Base-by-base conservation (phyloP, 2,329 filamentous ascomycete genomes). In the Ascochyta clinopodiicola region DNA sequence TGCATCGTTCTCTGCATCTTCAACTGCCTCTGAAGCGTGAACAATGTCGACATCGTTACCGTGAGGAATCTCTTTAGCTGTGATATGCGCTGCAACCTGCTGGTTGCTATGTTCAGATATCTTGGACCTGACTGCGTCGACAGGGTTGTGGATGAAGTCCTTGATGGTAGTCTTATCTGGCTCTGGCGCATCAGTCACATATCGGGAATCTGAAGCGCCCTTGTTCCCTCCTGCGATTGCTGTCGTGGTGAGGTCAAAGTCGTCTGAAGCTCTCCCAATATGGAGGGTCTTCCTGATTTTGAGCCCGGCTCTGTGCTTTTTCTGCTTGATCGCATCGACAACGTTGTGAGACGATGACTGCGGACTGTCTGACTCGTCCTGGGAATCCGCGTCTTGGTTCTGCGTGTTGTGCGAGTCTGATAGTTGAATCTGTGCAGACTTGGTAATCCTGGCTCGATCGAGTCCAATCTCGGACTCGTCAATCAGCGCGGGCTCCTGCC, bases 61-160 rank as follows among this genome's bases (percentile, higher is more conserved):
- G 43, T 75, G 70, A 4, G 76, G 66, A 6, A 75, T 56, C 39
- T 75, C 71, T 76, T 75, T 88, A 10, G 85, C 79, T 67, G 64
- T 66, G 19, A 73, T 59, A 17, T 72, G 68, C 8, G 60, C 64
- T 12, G 70, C 67, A 1, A 66, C 42, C 43, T 72, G 50, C n/a
- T 69, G 59, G 17, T 62, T 66, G 17, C 66, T 59, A 17, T 67
- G 62, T 19, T 51, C 53, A 15, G 61, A 64, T 1, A 67, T 44
- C 27, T 67, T 71, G 0, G 59, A 45, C 32, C 62, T 71, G 9
- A 69, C 49, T 0, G 64, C 67, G 10, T 69, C 63, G 25, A 72
- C 42, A 8, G 69, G 70, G 40, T 67, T 51, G 8, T 69, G 65
- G 1, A 68, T 2, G 6, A 71, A 54, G 19, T 70, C 66, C 27